Evolutionary conservation across 257 asterid species (phyloP).

Genomic region (Apocynum venetum): DNA sequence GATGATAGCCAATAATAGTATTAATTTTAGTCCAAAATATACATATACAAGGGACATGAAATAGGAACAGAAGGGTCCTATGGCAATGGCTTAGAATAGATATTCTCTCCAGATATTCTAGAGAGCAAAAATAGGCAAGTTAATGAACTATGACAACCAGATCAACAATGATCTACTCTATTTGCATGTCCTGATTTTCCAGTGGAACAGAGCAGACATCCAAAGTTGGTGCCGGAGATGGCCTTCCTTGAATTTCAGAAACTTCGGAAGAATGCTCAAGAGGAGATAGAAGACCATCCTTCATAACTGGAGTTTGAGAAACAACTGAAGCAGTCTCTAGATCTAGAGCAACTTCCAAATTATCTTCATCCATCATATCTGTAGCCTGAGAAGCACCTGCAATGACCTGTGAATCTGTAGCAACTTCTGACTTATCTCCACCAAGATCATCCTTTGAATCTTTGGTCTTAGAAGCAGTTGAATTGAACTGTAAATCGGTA

Average conservation of each 20-base stretch:
- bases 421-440: conserved; percentile 5
- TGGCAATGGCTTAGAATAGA: not conserved
- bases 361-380: conserved; percentile 9
- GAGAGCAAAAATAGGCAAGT: not conserved
- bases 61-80: not conserved
- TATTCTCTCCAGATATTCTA: not conserved
- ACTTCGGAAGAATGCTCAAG: conserved; percentile 2
- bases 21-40: not conserved
- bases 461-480: not conserved
- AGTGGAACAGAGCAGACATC: not conserved
- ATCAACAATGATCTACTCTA: not conserved
- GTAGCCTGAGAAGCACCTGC: not conserved
- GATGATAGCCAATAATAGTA: not conserved
- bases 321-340: not conserved
- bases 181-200: not conserved
- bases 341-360: not conserved
- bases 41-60: not conserved
- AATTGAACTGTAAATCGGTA: conserved; percentile 1
- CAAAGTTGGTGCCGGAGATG: conserved; percentile 4
- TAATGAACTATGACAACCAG: not conserved
- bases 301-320: not conserved
- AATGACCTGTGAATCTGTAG: conserved; percentile 2
- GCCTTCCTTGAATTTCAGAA: conserved; percentile 3
- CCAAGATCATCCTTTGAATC: conserved; percentile 10
- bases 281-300: conserved; percentile 7